Conservation (phyloP, 495 filamentous ascomycete species). For the Penicillium lividum region DNA sequence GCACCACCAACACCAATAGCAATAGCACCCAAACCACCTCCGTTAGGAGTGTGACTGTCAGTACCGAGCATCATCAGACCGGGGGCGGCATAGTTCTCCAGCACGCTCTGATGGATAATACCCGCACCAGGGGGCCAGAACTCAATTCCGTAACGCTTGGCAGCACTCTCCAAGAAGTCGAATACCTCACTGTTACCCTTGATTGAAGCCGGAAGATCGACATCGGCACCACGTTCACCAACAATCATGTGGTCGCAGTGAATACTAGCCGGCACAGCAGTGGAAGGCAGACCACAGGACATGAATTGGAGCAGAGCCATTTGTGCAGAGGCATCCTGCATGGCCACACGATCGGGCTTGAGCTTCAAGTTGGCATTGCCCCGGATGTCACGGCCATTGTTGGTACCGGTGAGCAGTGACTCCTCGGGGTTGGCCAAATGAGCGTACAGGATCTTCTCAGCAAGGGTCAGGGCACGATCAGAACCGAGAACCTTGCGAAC, state of each 20-base stretch:
- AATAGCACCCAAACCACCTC: conserved; percentile 87
- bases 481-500: conserved; percentile 32
- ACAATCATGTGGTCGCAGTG: conserved; percentile 99
- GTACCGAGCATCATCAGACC: conserved; percentile 99
- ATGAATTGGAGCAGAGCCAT: conserved; percentile 99
- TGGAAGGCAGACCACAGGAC: conserved; percentile 87
- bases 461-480: conserved; percentile 72
- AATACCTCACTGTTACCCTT: conserved; percentile 95
- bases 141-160: conserved; percentile 95
- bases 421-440: conserved; percentile 78
- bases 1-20: conserved; percentile 98
- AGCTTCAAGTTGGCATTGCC: conserved; percentile 93
- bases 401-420: conserved; percentile 46
- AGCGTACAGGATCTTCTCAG: conserved; percentile 97
- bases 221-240: conserved; percentile 79
- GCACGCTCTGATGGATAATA: conserved; percentile 97
- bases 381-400: conserved; percentile 74
- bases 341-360: conserved; percentile 95
- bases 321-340: conserved; percentile 98
- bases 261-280: conserved; percentile 95
- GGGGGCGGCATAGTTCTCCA: conserved; percentile 97
- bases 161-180: conserved; percentile 92
- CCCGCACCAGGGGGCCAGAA: conserved; percentile 99
- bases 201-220: conserved; percentile 84
- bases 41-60: conserved; percentile 97